phyloP scores from a whole-genome alignment of 2,329 filamentous ascomycete species.

The Clonostachys byssicola region DNA sequence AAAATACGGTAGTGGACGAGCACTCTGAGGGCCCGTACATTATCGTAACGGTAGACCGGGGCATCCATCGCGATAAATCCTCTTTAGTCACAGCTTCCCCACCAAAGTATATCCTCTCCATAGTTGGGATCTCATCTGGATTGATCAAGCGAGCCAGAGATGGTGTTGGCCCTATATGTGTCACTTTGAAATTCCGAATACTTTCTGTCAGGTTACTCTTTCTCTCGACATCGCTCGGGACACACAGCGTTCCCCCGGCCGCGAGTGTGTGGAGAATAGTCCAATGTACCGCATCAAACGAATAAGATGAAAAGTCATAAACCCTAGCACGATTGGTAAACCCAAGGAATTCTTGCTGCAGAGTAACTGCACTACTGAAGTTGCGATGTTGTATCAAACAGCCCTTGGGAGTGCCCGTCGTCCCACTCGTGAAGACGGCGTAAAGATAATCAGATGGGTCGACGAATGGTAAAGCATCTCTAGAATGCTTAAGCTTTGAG shows the following conservation, averaged over 20 bases:
- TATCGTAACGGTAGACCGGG: too few species aligned
- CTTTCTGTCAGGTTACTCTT: slow-evolving; percentile 4
- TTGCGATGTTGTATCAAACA: slow-evolving; percentile 9
- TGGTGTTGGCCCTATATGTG: slow-evolving; percentile 4
- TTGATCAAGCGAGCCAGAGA: slow-evolving; percentile 11
- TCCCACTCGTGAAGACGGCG: slow-evolving; percentile 5
- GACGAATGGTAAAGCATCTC: neutral
- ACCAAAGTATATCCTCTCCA: slow-evolving; percentile 11
- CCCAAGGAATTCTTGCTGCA: neutral
- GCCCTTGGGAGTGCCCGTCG: slow-evolving; percentile 15
- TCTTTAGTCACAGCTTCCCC: slow-evolving; percentile 12
- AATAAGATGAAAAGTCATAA: slow-evolving; percentile 6
- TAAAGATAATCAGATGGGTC: slow-evolving; percentile 4
- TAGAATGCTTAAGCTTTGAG: neutral
- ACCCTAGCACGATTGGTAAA: neutral
- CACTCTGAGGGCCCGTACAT: too few species aligned
- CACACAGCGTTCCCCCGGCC: slow-evolving; percentile 6
- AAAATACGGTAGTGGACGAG: too few species aligned
- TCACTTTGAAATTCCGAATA: slow-evolving; percentile 7
- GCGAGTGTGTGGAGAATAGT: slow-evolving; percentile 3
- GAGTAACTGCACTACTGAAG: slow-evolving; percentile 7
- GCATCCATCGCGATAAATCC: neutral
- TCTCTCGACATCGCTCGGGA: slow-evolving; percentile 8
- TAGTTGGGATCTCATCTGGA: slow-evolving; percentile 7
- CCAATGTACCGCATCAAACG: slow-evolving; percentile 5